Evolutionary conservation across 805 yeast genomes (phyloP), one percentile per base, ranked within the genome.

Genomic region (Candida incommunis): DNA sequence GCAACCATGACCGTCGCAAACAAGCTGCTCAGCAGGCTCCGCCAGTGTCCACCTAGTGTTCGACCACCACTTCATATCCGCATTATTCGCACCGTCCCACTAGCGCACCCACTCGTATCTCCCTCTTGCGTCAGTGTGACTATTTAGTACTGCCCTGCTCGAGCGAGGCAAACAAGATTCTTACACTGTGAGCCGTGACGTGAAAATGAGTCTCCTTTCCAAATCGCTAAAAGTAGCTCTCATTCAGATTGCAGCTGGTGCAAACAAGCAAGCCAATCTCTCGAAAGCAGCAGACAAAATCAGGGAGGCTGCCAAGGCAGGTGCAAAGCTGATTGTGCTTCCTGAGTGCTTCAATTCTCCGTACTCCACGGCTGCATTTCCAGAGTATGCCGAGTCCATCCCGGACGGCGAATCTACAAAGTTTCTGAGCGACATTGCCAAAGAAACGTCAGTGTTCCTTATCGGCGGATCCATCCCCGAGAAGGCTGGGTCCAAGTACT

Each of bases 311-410:
- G 77, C 80, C 22, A 70, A 76, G 16, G 57, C 63, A 22, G 74
- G 78, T 4, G 74, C 80, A 4, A 82, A 88, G 54, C 67, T 90
- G 37, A 74, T 92, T 9, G 85, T 92, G 51, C 67, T 92, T 25
- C 98, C 98, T 5, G 97, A 92, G 65, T 87, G 96, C 66, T 90
- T 88, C 74, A 92, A 90, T 61, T 84, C 96, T 1, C 97, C 97
- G 2, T 92, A 92, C 59, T 76, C 94, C 0, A 95, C 86, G 23
- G 75, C 75, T 47, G 81, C 88, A 50, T 92, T 92, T 63, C 75
- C 82, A 3, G 78, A 84, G 48, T 90, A 92, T 59, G 88, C 95
- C 2, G 98, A 92, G 61, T 54, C 62, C n/a, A 82, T 92, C 40
- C 94, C 95, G 3, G 60, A 66, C 1, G 94, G 94, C 3, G 63